Evolutionary conservation across 2,329 filamentous ascomycete species (phyloP), one percentile per base, ranked within the genome.

Genomic region (Moelleriella libera): DNA sequence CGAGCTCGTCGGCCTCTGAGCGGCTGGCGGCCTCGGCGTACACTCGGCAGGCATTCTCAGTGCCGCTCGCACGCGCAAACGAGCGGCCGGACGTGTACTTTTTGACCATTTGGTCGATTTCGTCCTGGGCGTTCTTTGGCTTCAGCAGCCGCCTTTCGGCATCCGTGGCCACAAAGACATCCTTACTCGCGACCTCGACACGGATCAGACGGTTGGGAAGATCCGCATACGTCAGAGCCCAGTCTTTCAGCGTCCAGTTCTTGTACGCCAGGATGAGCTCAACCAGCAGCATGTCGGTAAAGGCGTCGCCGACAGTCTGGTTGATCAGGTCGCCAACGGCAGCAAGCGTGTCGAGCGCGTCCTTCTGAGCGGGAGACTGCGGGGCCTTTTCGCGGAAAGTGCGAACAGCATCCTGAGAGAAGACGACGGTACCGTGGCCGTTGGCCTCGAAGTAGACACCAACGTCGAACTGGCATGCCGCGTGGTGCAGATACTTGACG

Each of bases 381-480:
- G 92, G 89, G 60, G 88, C 77, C 51, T 84, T 83, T 57, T 79
- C 83, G 55, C 75, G 76, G 68, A 98, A 94, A 45, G 78, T 75
- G 56, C 83, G 82, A 44, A 90, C 71, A 4, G 90, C 90, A 50
- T 86, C 81, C 49, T 84, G 78, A 1, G 87, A 94, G 74, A 98
- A 98, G 47, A 97, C 82, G 37, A 97, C 85, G 8, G 92, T 98
- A 54, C 92, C 92, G 66, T 98, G 92, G 31, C 92, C 92, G 62
- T 98, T 98, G 54, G 92, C 92, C 70, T 98, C 92, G 59, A 98
- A 98, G 71, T 98, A 98, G 46, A 97, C 88, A 49, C 92, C 92
- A 48, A 97, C 82, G 58, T 98, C 92, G 57, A 94, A 95, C 54
- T 89, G 86, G 58, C 86, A 82, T 40, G 92, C 92, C n/a, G 88